phyloP scores from a whole-genome alignment of 2,329 filamentous ascomycete species.

The Fusarium verticillioides region DNA sequence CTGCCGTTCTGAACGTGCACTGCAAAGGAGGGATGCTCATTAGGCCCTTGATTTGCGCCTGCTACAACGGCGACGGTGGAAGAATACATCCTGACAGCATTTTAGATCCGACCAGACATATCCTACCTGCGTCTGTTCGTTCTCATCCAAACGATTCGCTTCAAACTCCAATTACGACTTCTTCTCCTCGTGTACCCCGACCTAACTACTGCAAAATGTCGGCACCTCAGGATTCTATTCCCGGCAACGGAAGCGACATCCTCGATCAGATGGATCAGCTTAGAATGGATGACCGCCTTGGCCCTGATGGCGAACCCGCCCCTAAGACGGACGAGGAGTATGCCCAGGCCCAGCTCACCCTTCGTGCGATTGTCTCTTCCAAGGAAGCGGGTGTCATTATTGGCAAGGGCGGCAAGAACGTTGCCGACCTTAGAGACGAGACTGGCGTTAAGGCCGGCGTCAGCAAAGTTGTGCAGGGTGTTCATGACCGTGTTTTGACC shows the following conservation, averaged over 20 bases:
- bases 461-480: slow-evolving; percentile 97
- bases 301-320: slow-evolving; percentile 78
- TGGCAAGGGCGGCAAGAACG: slow-evolving; percentile 98
- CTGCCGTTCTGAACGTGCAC: slow-evolving; percentile 12
- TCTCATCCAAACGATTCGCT: slow-evolving; percentile 9
- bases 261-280: slow-evolving; percentile 72
- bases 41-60: slow-evolving; percentile 27
- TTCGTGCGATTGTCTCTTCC: slow-evolving; percentile 97
- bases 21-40: slow-evolving; percentile 10
- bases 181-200: slow-evolving; percentile 26
- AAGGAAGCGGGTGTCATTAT: slow-evolving; percentile 99
- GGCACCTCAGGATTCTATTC: slow-evolving; percentile 65
- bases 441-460: slow-evolving; percentile 98
- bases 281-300: slow-evolving; percentile 73
- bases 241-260: slow-evolving; percentile 70
- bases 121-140: slow-evolving; percentile 9
- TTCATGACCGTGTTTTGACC: slow-evolving; percentile 95
- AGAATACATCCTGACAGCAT: slow-evolving; percentile 6
- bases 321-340: slow-evolving; percentile 98
- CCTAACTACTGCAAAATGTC: slow-evolving; percentile 63
- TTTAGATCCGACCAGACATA: slow-evolving; percentile 20
- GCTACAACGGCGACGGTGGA: not conserved
- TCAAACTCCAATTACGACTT: slow-evolving; percentile 24
- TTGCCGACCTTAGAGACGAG: slow-evolving; percentile 95
- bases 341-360: slow-evolving; percentile 88